Conservation (phyloP, 78 protist species). For the Dictyostelium capitatum region DNA sequence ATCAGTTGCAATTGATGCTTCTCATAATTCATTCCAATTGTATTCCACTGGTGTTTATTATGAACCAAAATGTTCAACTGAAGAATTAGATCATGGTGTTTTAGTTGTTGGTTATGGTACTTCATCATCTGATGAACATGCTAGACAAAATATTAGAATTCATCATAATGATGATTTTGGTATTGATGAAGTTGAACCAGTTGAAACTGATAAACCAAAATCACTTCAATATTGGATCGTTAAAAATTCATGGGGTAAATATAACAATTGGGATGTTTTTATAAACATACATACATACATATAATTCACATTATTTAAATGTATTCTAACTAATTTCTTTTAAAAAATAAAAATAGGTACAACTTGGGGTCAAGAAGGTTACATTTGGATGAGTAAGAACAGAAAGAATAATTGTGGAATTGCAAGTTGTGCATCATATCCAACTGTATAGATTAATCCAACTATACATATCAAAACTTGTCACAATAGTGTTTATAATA, state of each 20-base stretch:
- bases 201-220: conserved; percentile 17
- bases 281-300: no score
- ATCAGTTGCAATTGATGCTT: conserved; percentile 93
- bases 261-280: no score
- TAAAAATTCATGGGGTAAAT: conserved; percentile 91
- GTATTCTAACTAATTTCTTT: no score
- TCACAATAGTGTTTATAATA: no score
- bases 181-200: neutral
- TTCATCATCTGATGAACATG: neutral
- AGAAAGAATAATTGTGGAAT: no score
- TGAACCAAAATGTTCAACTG: conserved; percentile 82
- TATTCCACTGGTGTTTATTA: conserved; percentile 89
- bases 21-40: conserved; percentile 86
- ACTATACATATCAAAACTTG: no score
- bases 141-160: neutral
- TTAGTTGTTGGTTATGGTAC: conserved; percentile 90
- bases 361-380: no score
- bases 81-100: conserved; percentile 91
- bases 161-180: neutral
- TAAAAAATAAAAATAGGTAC: no score
- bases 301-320: no score
- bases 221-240: conserved; percentile 84
- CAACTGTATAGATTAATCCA: no score
- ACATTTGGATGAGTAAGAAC: no score
- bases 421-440: no score